These are phyloP conservation scores for Styphnolobium japonicum DNA, from an alignment of 306 rosid species.

Conservation along the genomic window DNA sequence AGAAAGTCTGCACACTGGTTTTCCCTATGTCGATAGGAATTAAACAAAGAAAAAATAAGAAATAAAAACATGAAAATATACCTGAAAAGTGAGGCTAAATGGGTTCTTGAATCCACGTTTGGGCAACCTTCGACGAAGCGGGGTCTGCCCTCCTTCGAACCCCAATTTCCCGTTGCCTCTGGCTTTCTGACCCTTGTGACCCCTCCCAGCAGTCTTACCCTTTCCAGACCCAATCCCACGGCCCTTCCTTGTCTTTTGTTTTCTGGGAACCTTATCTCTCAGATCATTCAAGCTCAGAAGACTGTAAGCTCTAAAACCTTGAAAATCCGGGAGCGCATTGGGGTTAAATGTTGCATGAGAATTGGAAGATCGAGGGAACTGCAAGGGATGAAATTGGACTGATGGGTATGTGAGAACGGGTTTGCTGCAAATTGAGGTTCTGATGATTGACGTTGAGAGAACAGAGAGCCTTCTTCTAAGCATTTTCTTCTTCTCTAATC, in stretches of 20 bases:
- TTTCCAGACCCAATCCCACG: slow-evolving; percentile 98
- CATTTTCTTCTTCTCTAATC: slow-evolving; percentile 31
- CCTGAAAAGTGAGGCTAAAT: slow-evolving; percentile 90
- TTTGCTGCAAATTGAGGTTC: slow-evolving; percentile 27
- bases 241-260: slow-evolving; percentile 87
- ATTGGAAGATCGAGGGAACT: slow-evolving; percentile 13
- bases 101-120: slow-evolving; percentile 93
- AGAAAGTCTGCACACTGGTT: neutral
- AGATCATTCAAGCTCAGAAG: slow-evolving; percentile 88
- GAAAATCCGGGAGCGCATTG: neutral
- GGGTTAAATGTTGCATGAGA: slow-evolving; percentile 2
- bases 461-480: slow-evolving; percentile 40
- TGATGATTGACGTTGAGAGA: slow-evolving; percentile 35
- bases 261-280: slow-evolving; percentile 79
- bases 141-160: slow-evolving; percentile 97
- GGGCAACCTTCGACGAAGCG: slow-evolving; percentile 86
- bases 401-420: slow-evolving; percentile 7
- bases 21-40: neutral
- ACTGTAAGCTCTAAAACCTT: slow-evolving; percentile 71
- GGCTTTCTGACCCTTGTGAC: slow-evolving; percentile 96
- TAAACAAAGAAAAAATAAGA: neutral
- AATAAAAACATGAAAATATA: slow-evolving; percentile 15
- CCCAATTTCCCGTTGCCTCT: slow-evolving; percentile 86
- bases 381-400: slow-evolving; percentile 18
- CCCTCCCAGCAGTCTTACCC: slow-evolving; percentile 98